Conservation (phyloP, 2,329 filamentous ascomycete species). For the Xylariaceae sp. region DNA sequence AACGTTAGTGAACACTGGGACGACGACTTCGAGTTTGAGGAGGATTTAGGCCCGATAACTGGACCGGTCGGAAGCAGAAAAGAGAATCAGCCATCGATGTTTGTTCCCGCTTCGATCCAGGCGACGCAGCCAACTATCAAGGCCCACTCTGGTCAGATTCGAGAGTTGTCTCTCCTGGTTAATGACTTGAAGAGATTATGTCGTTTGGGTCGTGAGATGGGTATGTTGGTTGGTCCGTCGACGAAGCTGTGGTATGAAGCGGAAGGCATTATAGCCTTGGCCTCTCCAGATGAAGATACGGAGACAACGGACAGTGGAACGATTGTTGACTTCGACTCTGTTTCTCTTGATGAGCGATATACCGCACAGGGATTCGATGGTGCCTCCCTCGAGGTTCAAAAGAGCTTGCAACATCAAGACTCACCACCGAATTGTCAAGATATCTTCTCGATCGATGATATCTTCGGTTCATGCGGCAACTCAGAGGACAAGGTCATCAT, state of each 20-base stretch:
- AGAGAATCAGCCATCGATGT: conserved; percentile 46
- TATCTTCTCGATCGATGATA: conserved; percentile 61
- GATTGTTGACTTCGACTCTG: conserved; percentile 38
- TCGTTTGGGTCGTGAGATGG: conserved; percentile 62
- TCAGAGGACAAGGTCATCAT: conserved; percentile 35
- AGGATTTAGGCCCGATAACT: conserved; percentile 36
- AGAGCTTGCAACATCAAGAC: conserved; percentile 41
- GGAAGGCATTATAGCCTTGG: conserved; percentile 81
- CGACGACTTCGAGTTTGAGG: conserved; percentile 74
- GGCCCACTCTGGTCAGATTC: conserved; percentile 76
- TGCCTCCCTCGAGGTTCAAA: conserved; percentile 39
- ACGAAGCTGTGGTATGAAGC: conserved; percentile 70
- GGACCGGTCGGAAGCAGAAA: conserved; percentile 34
- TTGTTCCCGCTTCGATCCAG: conserved; percentile 74
- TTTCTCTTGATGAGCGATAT: conserved; percentile 41
- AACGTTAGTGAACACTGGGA: conserved; percentile 84
- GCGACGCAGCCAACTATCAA: conserved; percentile 77
- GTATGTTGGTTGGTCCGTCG: conserved; percentile 56
- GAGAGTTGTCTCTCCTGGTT: conserved; percentile 74
- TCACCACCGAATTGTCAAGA: conserved; percentile 52
- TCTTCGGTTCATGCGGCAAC: conserved; percentile 52
- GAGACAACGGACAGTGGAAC: conserved; percentile 33
- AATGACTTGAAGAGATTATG: conserved; percentile 77
- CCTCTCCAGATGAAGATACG: conserved; percentile 58
- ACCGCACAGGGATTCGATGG: conserved; percentile 46